phyloP scores from a whole-genome alignment of 768 basidiomycete genomes.

The Boletus insuetus region DNA sequence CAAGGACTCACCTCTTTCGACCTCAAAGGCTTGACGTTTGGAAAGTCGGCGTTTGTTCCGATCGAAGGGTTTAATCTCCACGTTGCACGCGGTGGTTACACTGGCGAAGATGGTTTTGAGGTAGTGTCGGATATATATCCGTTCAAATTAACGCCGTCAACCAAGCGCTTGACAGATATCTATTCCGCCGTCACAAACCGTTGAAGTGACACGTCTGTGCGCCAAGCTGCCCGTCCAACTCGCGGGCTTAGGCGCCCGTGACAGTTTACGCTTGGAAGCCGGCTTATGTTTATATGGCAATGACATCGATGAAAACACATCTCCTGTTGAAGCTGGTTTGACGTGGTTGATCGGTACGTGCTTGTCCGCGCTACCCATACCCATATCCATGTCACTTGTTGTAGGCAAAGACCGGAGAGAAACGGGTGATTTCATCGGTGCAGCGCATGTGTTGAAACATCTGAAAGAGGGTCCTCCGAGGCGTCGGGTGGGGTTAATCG shows the following conservation, averaged over 20 bases:
- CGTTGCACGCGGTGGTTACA: conserved; percentile 93
- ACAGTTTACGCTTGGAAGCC: conserved; percentile 92
- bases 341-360: conserved; percentile 87
- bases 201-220: conserved; percentile 64
- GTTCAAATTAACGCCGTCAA: neutral
- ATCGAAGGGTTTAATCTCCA: conserved; percentile 65
- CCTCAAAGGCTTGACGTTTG: conserved; percentile 74
- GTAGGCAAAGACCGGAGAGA: conserved; percentile 82
- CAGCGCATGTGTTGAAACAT: conserved; percentile 67
- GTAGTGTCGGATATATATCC: conserved; percentile 32
- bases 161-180: conserved; percentile 61
- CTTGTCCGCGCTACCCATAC: neutral
- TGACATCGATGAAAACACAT: conserved; percentile 84
- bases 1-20: conserved; percentile 76
- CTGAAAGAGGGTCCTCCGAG: conserved; percentile 76
- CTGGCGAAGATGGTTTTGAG: conserved; percentile 99
- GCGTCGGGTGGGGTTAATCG: conserved; percentile 76
- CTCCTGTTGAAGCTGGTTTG: conserved; percentile 88
- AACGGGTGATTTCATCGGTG: conserved; percentile 73
- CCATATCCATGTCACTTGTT: neutral
- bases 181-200: conserved; percentile 74
- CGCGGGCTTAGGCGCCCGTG: conserved; percentile 88
- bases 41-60: conserved; percentile 76
- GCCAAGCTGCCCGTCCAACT: conserved; percentile 68
- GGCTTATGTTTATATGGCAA: conserved; percentile 97